Percentiles rank a stretch among this genome's conserved stretches.
Evolutionary conservation across 345 rosid genomes (phyloP).

Genomic region (Hypericum androsaemum): DNA sequence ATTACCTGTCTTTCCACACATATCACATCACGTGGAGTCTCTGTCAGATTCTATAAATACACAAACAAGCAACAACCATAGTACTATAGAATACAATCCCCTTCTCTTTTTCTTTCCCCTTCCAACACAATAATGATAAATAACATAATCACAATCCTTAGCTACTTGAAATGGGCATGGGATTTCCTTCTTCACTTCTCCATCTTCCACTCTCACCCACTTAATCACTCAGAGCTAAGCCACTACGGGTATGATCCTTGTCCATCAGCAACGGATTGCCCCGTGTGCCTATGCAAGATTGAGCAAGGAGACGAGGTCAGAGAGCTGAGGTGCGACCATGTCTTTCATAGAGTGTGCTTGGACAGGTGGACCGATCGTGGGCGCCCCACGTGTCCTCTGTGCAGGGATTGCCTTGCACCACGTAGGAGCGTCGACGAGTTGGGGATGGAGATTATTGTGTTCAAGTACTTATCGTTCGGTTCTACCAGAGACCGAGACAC

Average conservation of each 20-base stretch:
- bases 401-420: slow-evolving; percentile 18
- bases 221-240: not conserved
- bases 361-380: slow-evolving; percentile 21
- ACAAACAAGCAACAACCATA: no score
- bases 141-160: not conserved
- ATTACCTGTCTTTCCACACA: no score
- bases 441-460: slow-evolving; percentile 7
- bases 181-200: not conserved
- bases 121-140: not conserved
- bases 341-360: slow-evolving; percentile 30
- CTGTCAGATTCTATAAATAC: no score
- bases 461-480: slow-evolving; percentile 3
- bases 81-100: no score
- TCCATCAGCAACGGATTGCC: slow-evolving; percentile 7
- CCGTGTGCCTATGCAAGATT: slow-evolving; percentile 20
- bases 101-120: no score
- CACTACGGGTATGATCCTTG: no score
- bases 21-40: no score
- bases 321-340: slow-evolving; percentile 28
- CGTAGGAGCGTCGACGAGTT: not conserved
- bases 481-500: not conserved
- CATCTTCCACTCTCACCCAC: not conserved
- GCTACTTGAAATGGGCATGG: slow-evolving; percentile 1
- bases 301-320: slow-evolving; percentile 22
- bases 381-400: slow-evolving; percentile 29